phyloP scores from a whole-genome alignment of 163 green algal species.

The Prototheca wickerhamii region DNA sequence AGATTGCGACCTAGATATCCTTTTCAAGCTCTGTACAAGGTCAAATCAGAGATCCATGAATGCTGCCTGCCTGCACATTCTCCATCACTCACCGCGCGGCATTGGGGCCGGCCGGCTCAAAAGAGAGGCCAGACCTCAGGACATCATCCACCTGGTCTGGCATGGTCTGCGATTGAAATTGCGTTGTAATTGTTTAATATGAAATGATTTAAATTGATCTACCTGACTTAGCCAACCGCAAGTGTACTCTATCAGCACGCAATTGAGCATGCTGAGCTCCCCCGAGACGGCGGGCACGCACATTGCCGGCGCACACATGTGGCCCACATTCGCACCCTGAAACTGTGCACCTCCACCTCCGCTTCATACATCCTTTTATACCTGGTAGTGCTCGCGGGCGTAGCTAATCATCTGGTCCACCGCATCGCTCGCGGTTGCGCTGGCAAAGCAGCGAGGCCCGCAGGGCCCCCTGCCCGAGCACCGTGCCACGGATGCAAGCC shows the following conservation, averaged over 20 bases:
- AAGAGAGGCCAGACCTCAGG: slow-evolving; percentile 32
- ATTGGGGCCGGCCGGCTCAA: not conserved
- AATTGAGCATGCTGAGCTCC: not conserved
- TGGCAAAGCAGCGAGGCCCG: not conserved
- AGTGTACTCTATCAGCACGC: not conserved
- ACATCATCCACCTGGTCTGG: slow-evolving; percentile 40
- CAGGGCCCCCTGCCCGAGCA: not conserved
- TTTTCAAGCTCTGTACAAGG: not conserved
- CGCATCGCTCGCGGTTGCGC: not conserved
- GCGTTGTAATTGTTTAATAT: no score
- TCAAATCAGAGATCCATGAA: not conserved
- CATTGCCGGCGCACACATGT: not conserved
- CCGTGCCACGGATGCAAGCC: no score
- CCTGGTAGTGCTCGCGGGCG: slow-evolving; percentile 34
- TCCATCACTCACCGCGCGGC: slow-evolving; percentile 6
- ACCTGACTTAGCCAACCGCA: no score
- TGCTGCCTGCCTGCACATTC: slow-evolving; percentile 21
- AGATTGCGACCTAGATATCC: not conserved
- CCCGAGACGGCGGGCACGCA: not conserved
- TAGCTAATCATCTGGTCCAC: slow-evolving; percentile 46
- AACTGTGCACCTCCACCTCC: not conserved
- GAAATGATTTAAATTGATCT: no score
- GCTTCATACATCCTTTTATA: slow-evolving; percentile 2
- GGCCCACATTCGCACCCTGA: not conserved
- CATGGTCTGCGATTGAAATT: slow-evolving; percentile 22